These are phyloP conservation scores for Cladosporium sp. DNA, from an alignment of 2,329 filamentous ascomycete genomes.

Conservation along the genomic window DNA sequence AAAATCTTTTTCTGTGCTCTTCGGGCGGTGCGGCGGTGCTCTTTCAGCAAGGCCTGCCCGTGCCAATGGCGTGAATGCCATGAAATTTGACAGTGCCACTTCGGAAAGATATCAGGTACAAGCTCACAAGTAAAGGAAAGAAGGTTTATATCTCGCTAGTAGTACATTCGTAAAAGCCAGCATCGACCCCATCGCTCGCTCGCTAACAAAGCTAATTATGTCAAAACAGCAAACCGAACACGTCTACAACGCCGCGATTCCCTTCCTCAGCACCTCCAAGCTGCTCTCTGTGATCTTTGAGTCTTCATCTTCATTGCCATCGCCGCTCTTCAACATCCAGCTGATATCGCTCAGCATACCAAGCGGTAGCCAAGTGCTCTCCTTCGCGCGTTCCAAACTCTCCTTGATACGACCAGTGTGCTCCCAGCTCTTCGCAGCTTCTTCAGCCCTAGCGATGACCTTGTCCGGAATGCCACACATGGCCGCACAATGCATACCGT, in stretches of 20 bases:
- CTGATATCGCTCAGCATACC: conserved; percentile 87
- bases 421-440: conserved; percentile 89
- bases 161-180: not conserved
- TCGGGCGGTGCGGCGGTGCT: not conserved
- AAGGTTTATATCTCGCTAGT: not conserved
- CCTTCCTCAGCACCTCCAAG: conserved; percentile 59
- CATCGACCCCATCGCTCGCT: not conserved
- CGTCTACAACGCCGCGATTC: conserved; percentile 56
- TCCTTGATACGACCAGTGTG: conserved; percentile 90
- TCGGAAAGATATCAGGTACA: not conserved
- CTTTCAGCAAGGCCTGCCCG: no score
- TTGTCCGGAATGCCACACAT: conserved; percentile 92
- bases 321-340: conserved; percentile 65
- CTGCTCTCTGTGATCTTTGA: conserved; percentile 51
- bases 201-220: not conserved
- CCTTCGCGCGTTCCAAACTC: conserved; percentile 72
- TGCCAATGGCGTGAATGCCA: no score
- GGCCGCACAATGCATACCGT: conserved; percentile 97
- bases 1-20: not conserved
- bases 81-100: not conserved
- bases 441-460: conserved; percentile 84
- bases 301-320: conserved; percentile 32
- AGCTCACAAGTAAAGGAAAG: not conserved
- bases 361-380: conserved; percentile 77
- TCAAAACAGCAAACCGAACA: not conserved